Percentiles rank a stretch among this genome's conserved stretches.
These are phyloP conservation scores for Anaeramoeba ignava DNA, from an alignment of 78 protist species.

Conservation along the genomic window DNA sequence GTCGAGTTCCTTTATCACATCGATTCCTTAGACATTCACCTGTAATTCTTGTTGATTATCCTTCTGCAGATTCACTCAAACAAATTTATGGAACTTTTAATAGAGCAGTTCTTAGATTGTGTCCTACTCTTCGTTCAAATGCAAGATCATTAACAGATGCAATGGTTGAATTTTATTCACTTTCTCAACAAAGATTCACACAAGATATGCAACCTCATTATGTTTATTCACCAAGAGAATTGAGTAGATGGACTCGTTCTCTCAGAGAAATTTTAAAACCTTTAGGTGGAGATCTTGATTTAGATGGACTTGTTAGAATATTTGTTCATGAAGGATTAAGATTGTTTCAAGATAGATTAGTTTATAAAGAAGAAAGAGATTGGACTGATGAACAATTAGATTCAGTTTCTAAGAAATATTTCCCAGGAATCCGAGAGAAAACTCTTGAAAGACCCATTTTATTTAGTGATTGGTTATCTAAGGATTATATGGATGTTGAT, in stretches of 20 bases:
- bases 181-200: slow-evolving; percentile 64
- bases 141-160: slow-evolving; percentile 73
- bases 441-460: slow-evolving; percentile 77
- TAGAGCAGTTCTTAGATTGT: slow-evolving; percentile 64
- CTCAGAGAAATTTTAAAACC: not conserved
- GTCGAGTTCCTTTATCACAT: slow-evolving; percentile 77
- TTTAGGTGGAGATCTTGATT: not conserved
- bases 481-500: slow-evolving; percentile 55
- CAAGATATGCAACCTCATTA: slow-evolving; percentile 88
- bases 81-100: slow-evolving; percentile 91
- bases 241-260: slow-evolving; percentile 88
- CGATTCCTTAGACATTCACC: slow-evolving; percentile 80
- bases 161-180: slow-evolving; percentile 77
- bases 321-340: slow-evolving; percentile 92
- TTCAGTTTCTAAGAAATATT: slow-evolving; percentile 40
- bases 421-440: slow-evolving; percentile 27
- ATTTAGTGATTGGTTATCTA: slow-evolving; percentile 67
- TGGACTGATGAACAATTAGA: slow-evolving; percentile 68
- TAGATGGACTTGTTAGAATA: slow-evolving; percentile 52
- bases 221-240: slow-evolving; percentile 90
- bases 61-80: slow-evolving; percentile 63
- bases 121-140: slow-evolving; percentile 46
- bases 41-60: slow-evolving; percentile 90
- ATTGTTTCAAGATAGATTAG: slow-evolving; percentile 87
- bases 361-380: slow-evolving; percentile 49